Evolutionary conservation across 208 protist genomes (phyloP), one percentile per base, ranked within the genome.

Genomic region (Trypanosoma congolense): DNA sequence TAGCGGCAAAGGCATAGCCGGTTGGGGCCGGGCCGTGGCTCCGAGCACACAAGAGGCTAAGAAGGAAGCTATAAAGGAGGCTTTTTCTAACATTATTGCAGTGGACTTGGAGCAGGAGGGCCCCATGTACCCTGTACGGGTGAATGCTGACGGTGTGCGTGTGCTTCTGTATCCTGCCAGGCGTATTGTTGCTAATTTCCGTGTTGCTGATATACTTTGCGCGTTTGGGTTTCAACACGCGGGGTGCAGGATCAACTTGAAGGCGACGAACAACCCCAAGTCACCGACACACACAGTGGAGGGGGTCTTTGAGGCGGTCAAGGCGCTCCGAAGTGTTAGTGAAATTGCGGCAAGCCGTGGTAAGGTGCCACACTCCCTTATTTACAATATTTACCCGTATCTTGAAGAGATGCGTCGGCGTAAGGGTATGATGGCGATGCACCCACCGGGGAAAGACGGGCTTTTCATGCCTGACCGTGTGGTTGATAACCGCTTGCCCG

Each of bases 361-460:
- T 30, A 96, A 96, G 71, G 87, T 96, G 38, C 87, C 90, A 18
- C 85, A 92, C 70, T 93, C 84, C 16, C 85, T 96, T 53, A 83
- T 96, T 42, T 77, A 93, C 66, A 96, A 96, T 65, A 94, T 94
- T 48, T 96, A 94, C 67, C 87, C 84, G n/a, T 96, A 96, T 68
- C 67, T 96, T 24, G 86, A 96, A 59, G 90, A 96, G 67, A 59
- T 96, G 49, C 86, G 90, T 18, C 78, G 90, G 9, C 79, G 90
- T 6, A 93, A 94, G 59, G 90, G 90, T 47, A 96, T 96, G 90
- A 89, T 96, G 80, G 90, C 90, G 43, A 93, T 93, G 90, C 90
- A 96, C 59, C 90, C 90, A 41, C 77, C 75, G 8, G 90, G 90
- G 46, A 92, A 93, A 68, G 90, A 93, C 66, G 90, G 87, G 61